Conservation (phyloP, 176 grass and related monocot species). For the Carex myosuroides region DNA sequence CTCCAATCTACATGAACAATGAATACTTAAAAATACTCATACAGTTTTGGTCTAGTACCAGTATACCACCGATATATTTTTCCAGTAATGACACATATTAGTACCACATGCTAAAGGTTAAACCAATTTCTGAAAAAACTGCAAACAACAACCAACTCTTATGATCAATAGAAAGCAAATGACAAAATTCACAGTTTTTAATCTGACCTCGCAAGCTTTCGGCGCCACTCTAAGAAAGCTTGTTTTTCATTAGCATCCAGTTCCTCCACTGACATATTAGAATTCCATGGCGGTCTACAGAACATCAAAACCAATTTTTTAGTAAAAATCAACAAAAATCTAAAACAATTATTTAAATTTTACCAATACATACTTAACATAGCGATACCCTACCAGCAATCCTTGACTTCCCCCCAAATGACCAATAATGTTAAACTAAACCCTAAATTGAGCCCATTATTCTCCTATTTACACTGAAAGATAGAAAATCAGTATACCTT, state of each 20-base stretch:
- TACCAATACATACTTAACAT: background rate
- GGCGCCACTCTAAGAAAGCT: slow-evolving; percentile 77
- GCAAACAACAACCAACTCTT: background rate
- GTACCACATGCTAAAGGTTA: background rate
- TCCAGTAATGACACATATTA: background rate
- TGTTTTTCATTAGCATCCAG: slow-evolving; percentile 58
- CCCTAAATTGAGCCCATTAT: background rate
- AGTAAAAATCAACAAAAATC: background rate
- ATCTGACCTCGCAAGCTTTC: slow-evolving; percentile 70
- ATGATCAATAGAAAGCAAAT: background rate
- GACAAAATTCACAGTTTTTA: background rate
- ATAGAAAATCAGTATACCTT: slow-evolving; percentile 30
- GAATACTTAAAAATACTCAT: background rate
- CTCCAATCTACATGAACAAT: slow-evolving; percentile 49
- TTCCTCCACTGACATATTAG: slow-evolving; percentile 64
- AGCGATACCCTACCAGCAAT: background rate
- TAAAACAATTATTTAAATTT: background rate
- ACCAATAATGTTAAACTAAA: background rate
- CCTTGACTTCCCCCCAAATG: background rate
- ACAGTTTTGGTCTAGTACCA: background rate
- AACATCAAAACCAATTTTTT: background rate
- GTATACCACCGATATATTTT: background rate
- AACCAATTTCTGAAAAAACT: background rate
- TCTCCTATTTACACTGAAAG: background rate
- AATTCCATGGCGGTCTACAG: slow-evolving; percentile 62